phyloP scores from a whole-genome alignment of 83 land plant genomes.

The Isoetes engelmannii region DNA sequence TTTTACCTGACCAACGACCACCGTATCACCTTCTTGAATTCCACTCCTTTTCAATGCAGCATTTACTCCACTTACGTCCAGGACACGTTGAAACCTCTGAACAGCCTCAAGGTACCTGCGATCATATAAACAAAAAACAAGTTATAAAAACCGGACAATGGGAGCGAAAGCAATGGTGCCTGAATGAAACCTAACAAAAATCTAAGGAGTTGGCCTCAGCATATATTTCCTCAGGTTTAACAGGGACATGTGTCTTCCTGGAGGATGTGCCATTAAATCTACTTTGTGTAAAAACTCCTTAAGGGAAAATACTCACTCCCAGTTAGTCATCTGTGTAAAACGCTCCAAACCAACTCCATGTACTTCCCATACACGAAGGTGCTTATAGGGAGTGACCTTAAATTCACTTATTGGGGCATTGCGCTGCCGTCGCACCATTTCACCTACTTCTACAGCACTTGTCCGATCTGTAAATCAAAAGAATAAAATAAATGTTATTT shows the following conservation, averaged over 20 bases:
- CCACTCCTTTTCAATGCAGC: slow-evolving; percentile 60
- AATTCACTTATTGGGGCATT: slow-evolving; percentile 62
- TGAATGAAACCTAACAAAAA: no score
- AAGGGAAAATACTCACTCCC: slow-evolving; percentile 54
- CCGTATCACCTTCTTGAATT: slow-evolving; percentile 88
- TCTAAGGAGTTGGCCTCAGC: no score
- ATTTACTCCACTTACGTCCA: slow-evolving; percentile 80
- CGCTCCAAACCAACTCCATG: slow-evolving; percentile 74
- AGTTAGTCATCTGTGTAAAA: slow-evolving; percentile 93
- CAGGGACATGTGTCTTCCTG: no score
- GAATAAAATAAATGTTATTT: no score
- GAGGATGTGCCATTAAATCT: no score
- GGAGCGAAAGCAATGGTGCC: not conserved
- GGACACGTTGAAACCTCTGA: slow-evolving; percentile 75
- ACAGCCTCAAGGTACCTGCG: slow-evolving; percentile 73
- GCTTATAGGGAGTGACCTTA: slow-evolving; percentile 45
- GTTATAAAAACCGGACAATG: not conserved
- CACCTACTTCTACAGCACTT: slow-evolving; percentile 51
- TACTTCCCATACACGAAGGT: slow-evolving; percentile 61
- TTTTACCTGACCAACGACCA: slow-evolving; percentile 73
- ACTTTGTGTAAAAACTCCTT: no score
- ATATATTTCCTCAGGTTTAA: no score
- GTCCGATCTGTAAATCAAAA: no score
- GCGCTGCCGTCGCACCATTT: slow-evolving; percentile 45
- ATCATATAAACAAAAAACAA: not conserved